Conservation (phyloP, 768 basidiomycete species). For the Trametes maxima region DNA sequence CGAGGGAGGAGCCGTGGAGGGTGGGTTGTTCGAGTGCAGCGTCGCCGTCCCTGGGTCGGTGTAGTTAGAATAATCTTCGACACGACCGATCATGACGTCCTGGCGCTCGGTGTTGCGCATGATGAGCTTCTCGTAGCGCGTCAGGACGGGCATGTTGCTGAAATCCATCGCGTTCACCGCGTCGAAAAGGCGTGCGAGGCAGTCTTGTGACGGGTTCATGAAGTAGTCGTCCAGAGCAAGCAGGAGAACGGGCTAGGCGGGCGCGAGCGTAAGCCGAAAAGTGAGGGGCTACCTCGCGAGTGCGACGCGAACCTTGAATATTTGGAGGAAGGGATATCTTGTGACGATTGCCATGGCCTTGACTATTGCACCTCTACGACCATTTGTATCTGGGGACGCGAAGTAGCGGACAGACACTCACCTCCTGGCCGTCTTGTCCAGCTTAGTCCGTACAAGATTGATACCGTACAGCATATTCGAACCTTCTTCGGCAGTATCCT, state of each 20-base stretch:
- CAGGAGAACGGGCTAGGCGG: conserved; percentile 80
- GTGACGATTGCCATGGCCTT: conserved; percentile 95
- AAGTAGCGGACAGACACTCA: conserved; percentile 36
- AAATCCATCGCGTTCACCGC: conserved; percentile 92
- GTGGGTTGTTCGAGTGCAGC: conserved; percentile 8
- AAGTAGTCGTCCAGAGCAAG: conserved; percentile 97
- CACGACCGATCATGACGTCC: conserved; percentile 90
- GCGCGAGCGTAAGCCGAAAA: background rate
- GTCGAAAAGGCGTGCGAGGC: conserved; percentile 87
- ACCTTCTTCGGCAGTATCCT: conserved; percentile 24
- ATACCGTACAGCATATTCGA: conserved; percentile 81
- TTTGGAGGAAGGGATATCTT: conserved; percentile 90
- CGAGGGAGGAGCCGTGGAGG: background rate
- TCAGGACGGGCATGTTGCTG: conserved; percentile 73
- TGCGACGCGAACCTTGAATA: conserved; percentile 74
- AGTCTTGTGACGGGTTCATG: conserved; percentile 83
- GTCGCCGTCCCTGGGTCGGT: conserved; percentile 25
- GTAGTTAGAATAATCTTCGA: conserved; percentile 40
- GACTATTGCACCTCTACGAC: conserved; percentile 82
- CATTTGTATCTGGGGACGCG: background rate
- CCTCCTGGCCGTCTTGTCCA: conserved; percentile 83
- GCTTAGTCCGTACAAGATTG: conserved; percentile 89
- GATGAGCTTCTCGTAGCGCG: conserved; percentile 82
- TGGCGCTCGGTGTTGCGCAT: conserved; percentile 90
- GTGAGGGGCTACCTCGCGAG: background rate